These are phyloP conservation scores for Pulveroboletus sp. DNA, from an alignment of 768 basidiomycete genomes.

Conservation along the genomic window DNA sequence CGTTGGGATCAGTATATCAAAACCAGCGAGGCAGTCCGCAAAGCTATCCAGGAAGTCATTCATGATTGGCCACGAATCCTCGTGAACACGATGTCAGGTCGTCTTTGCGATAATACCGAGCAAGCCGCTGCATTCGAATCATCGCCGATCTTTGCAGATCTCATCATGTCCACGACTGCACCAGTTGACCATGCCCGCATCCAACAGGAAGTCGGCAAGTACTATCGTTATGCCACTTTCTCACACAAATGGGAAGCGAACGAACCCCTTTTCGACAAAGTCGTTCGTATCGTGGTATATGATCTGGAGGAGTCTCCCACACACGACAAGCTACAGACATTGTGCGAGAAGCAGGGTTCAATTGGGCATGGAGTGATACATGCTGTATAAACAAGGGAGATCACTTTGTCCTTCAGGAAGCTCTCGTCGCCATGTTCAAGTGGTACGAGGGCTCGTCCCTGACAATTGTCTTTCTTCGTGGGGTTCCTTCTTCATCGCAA, in stretches of 20 bases:
- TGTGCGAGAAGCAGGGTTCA: neutral
- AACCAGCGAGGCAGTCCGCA: neutral
- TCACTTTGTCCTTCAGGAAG: neutral
- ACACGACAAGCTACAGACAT: neutral
- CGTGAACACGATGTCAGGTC: conserved; percentile 9
- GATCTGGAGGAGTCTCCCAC: conserved; percentile 5
- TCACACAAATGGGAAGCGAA: conserved; percentile 12
- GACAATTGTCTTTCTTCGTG: no score
- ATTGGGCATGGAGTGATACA: conserved; percentile 10
- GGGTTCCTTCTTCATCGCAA: no score
- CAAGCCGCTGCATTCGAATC: conserved; percentile 8
- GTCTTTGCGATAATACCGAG: neutral
- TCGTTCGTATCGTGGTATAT: conserved; percentile 2
- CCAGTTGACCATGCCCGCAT: conserved; percentile 4
- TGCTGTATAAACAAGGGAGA: conserved; percentile 2
- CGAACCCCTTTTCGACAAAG: conserved; percentile 7
- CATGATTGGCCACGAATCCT: conserved; percentile 4
- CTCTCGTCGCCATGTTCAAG: no score
- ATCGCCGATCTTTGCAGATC: conserved; percentile 1
- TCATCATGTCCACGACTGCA: conserved; percentile 13
- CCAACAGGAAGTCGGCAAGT: neutral
- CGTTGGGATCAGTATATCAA: neutral
- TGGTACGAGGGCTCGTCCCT: no score
- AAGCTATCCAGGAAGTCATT: neutral
- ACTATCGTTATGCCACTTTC: conserved; percentile 10